Evolutionary conservation across 208 protist species (phyloP).

Genomic region (Leishmania aethiopica): DNA sequence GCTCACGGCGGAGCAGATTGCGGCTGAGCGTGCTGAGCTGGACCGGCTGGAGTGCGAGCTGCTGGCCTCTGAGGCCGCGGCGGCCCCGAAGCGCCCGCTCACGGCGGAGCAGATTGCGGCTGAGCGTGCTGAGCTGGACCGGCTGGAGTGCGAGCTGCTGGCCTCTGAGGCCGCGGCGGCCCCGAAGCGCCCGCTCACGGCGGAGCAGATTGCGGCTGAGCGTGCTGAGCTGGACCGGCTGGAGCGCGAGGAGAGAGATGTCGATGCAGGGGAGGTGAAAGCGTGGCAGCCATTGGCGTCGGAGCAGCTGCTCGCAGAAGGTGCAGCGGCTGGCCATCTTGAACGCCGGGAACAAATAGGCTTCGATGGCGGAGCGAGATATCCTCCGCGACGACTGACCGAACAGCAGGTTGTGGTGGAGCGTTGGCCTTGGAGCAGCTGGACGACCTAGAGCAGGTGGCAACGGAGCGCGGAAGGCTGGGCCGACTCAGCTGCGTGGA

Average conservation of each 20-base stretch:
- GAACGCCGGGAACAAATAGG: not conserved
- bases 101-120: constrained; percentile 5
- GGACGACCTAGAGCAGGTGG: not conserved
- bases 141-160: not conserved
- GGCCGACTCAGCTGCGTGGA: not conserved
- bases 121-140: constrained; percentile 2
- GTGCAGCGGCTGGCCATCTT: not conserved
- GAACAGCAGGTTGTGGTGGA: constrained; percentile 7
- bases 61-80: not conserved
- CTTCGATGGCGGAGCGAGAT: not conserved
- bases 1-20: constrained; percentile 5
- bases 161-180: not conserved
- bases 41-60: constrained; percentile 5
- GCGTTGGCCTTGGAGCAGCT: constrained; percentile 4
- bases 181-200: not conserved
- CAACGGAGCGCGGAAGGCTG: not conserved
- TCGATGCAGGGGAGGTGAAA: not conserved
- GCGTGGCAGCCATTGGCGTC: not conserved
- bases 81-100: not conserved
- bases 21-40: not conserved
- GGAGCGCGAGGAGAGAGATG: not conserved
- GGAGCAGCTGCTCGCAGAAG: constrained; percentile 11
- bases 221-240: constrained; percentile 7
- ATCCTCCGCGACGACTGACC: not conserved
- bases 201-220: constrained; percentile 14